These are phyloP conservation scores for Ustilago bromivora DNA, from an alignment of 1,284 basidiomycete genomes.

Conservation along the genomic window DNA sequence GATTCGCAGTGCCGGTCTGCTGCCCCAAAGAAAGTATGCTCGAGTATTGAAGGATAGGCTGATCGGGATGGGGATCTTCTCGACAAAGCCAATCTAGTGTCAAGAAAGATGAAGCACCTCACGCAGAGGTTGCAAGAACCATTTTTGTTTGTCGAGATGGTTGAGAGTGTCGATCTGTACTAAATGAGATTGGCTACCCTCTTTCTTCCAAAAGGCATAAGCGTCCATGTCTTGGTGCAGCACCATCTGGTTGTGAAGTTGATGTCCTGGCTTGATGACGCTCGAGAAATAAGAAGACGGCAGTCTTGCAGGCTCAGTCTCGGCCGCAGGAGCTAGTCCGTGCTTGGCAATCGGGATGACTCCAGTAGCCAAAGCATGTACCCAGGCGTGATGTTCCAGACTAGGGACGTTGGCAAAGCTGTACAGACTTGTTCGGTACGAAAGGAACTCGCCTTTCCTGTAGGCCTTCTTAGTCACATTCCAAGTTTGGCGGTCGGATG, in stretches of 20 bases:
- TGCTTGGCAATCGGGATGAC: constrained; percentile 10
- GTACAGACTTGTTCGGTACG: constrained; percentile 12
- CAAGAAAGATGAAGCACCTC: background rate
- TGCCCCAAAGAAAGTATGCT: too few species aligned
- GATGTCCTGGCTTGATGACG: constrained; percentile 4
- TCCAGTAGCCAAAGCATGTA: background rate
- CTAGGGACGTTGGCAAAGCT: background rate
- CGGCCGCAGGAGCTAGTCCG: background rate
- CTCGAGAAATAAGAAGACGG: constrained; percentile 19
- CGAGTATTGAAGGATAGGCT: too few species aligned
- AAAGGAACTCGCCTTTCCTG: background rate
- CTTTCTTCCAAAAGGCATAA: constrained; percentile 18
- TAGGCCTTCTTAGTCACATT: background rate
- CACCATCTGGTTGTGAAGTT: constrained; percentile 1
- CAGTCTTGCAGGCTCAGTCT: background rate
- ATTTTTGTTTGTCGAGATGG: background rate
- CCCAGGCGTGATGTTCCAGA: constrained; percentile 6
- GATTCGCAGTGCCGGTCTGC: background rate
- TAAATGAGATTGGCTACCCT: background rate
- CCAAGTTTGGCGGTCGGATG: constrained; percentile 9
- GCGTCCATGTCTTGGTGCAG: background rate
- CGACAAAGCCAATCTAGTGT: background rate
- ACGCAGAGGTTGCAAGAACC: constrained; percentile 3
- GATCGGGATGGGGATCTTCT: background rate
- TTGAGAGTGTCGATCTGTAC: constrained; percentile 19